Evolutionary conservation across 2,329 filamentous ascomycete genomes (phyloP), one percentile per base, ranked within the genome.

Genomic region (Byssochlamys sp.): DNA sequence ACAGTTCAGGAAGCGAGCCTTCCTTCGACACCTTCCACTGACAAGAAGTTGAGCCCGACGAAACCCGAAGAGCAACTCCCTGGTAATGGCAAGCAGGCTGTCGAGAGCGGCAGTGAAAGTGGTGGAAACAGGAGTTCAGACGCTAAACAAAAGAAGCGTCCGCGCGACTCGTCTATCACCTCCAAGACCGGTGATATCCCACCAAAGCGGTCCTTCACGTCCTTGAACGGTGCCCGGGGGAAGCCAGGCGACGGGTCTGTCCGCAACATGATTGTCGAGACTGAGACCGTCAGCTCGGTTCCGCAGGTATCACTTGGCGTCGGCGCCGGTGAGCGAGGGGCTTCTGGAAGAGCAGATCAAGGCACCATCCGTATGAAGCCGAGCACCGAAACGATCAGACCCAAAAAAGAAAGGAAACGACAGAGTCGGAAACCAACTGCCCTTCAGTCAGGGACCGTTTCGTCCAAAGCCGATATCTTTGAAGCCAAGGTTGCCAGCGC

Each of bases 401-500:
- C 94, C 1, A 94, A 87, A 77, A 96, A 94, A 77, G 90, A 96
- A 56, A 92, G 92, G 78, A 95, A 89, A 78, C 91, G 86, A 73
- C 76, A 81, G 35, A 75, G 81, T 53, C 86, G 91, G 60, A 96
- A 96, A 74, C 82, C 90, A 58, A 81, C 89, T 54, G 79, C 78
- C 26, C 59, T 77, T 26, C 63, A 69, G 54, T 58, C 66, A 26
- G 68, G 67, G 51, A 67, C 60, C 86, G 90, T 87, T 59, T 94
- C 91, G 14, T 95, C 91, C 59, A 97, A 97, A 77, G 92, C 94
- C 69, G 94, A 99, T 74, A 91, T 97, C 55, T 99, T 99, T 71
- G 94, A 97, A 77, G 91, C 91, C 64, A 95, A 95, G 70, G 91
- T 99, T 64, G 92, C 92, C 54, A 96, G 87, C 71, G 92, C 92